Conservation (phyloP, 2,329 filamentous ascomycete genomes). For the Sporothrix euskadiensis region DNA sequence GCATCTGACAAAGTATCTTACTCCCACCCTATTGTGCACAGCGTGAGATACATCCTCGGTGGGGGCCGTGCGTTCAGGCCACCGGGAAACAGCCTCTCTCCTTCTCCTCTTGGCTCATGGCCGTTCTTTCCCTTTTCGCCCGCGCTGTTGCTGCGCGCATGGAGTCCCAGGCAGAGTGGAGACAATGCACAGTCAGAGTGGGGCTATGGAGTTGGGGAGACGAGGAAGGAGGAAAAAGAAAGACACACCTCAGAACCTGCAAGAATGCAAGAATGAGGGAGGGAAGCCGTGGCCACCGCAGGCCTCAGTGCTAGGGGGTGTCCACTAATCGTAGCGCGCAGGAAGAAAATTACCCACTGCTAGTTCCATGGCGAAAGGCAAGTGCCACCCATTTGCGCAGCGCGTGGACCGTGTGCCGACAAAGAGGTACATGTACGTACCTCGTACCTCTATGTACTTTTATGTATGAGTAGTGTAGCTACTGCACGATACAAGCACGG, state of each 20-base stretch:
- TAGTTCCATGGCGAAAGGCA: conserved; percentile 13
- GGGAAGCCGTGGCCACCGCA: conserved; percentile 10
- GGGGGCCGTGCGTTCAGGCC: conserved; percentile 28
- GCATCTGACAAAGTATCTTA: conserved; percentile 16
- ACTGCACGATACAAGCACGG: background rate
- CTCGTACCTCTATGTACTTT: background rate
- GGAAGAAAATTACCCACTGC: conserved; percentile 21
- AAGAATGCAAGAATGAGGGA: conserved; percentile 7
- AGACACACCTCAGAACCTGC: conserved; percentile 9
- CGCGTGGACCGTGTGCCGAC: background rate
- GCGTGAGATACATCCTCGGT: conserved; percentile 23
- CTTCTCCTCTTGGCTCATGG: background rate
- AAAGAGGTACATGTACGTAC: background rate
- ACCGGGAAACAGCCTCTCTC: conserved; percentile 6
- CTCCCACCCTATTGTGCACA: conserved; percentile 13
- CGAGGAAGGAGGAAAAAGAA: conserved; percentile 9
- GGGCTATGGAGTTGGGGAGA: conserved; percentile 10
- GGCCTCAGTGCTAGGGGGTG: background rate
- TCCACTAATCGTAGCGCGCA: conserved; percentile 19
- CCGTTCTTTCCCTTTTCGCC: conserved; percentile 2
- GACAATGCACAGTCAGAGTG: conserved; percentile 18
- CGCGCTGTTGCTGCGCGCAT: conserved; percentile 14
- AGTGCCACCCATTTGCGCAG: conserved; percentile 19
- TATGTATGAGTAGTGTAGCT: background rate
- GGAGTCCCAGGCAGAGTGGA: conserved; percentile 23